phyloP scores from a whole-genome alignment of 495 filamentous ascomycete species.

The Trichoderma orchidacearum region DNA sequence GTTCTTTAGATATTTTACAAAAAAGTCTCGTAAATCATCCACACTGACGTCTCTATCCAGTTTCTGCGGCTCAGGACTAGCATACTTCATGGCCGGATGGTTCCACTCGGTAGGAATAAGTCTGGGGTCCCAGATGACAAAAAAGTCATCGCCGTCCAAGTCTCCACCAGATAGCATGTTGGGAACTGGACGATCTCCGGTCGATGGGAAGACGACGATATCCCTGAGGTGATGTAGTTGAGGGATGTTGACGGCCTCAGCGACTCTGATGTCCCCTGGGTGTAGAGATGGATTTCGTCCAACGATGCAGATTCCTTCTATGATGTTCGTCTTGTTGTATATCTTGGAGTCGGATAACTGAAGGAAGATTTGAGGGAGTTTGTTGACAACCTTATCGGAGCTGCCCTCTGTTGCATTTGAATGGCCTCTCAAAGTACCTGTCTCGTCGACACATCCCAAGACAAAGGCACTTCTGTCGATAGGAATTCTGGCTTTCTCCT shows the following conservation, averaged over 20 bases:
- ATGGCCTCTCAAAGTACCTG: constrained; percentile 57
- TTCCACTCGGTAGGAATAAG: constrained; percentile 61
- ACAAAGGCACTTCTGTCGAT: constrained; percentile 77
- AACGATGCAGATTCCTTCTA: constrained; percentile 68
- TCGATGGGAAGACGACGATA: constrained; percentile 76
- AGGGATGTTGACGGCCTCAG: constrained; percentile 66
- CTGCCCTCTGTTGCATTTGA: constrained; percentile 7
- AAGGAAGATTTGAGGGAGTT: constrained; percentile 77
- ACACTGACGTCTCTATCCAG: constrained; percentile 46
- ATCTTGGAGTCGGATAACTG: constrained; percentile 49
- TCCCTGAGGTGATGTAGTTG: constrained; percentile 61
- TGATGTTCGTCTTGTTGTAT: constrained; percentile 41
- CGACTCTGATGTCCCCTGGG: constrained; percentile 82
- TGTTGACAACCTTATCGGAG: constrained; percentile 17
- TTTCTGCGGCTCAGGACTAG: constrained; percentile 30
- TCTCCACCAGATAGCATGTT: constrained; percentile 96
- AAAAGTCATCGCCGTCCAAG: constrained; percentile 89
- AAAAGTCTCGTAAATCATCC: constrained; percentile 66
- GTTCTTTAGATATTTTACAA: constrained; percentile 89
- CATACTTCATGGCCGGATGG: constrained; percentile 60
- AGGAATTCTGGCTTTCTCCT: constrained; percentile 81
- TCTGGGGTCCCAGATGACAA: constrained; percentile 81
- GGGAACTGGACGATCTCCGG: constrained; percentile 70
- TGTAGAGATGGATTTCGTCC: constrained; percentile 92
- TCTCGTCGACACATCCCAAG: constrained; percentile 85